Percentiles rank a stretch among this genome's conserved stretches.
Conservation (phyloP, 345 rosid species). For the Pseudoturritis turrita region DNA sequence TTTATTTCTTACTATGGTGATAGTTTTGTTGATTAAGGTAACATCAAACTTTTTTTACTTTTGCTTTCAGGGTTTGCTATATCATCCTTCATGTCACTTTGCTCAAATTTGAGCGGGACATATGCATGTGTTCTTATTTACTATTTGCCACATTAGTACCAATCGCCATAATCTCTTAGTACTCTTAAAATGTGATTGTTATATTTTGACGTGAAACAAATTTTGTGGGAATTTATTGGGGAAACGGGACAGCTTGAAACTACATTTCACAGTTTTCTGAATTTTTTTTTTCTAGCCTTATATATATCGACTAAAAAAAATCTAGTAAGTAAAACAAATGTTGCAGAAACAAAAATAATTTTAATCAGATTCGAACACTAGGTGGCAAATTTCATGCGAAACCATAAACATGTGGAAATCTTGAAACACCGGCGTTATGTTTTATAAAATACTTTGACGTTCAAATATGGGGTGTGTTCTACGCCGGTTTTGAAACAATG, state of each 20-base stretch:
- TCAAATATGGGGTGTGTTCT: too few species aligned
- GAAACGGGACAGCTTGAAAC: background rate
- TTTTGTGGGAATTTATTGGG: too few species aligned
- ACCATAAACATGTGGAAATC: background rate
- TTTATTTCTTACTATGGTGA: background rate
- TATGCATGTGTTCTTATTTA: background rate
- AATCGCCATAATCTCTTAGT: background rate
- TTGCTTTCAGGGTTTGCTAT: background rate
- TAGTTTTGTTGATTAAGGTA: background rate
- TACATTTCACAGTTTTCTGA: background rate
- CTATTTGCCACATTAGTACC: background rate
- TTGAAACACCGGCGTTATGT: background rate
- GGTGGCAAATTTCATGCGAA: background rate
- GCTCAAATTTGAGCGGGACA: background rate
- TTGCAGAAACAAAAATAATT: background rate
- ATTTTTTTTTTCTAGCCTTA: too few species aligned
- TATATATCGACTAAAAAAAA: too few species aligned
- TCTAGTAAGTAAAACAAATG: too few species aligned
- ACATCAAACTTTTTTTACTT: background rate
- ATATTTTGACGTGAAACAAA: too few species aligned
- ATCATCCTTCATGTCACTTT: background rate
- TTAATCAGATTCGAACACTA: background rate
- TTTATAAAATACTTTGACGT: too few species aligned
- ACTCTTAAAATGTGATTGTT: too few species aligned
- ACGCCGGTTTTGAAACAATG: too few species aligned